Conservation (phyloP, 2,329 filamentous ascomycete species). For the Cladosporium oxysporum region DNA sequence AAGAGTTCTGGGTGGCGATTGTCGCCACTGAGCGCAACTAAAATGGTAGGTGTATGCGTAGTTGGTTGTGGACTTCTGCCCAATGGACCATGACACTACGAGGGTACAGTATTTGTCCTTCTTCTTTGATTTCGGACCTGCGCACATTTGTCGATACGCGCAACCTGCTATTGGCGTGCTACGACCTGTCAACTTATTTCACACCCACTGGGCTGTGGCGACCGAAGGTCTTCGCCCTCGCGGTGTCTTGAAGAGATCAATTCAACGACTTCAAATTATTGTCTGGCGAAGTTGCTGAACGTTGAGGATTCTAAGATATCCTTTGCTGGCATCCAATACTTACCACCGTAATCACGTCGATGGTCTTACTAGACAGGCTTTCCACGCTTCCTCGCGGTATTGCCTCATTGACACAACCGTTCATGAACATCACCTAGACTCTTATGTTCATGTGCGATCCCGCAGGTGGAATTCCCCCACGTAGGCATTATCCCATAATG, state of each 20-base stretch:
- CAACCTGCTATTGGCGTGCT: neutral
- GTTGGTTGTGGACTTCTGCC: neutral
- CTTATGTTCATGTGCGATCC: too few species aligned
- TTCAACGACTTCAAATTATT: neutral
- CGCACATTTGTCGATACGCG: neutral
- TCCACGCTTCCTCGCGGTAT: neutral
- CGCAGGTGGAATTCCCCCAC: neutral
- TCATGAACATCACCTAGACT: neutral
- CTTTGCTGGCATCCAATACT: neutral
- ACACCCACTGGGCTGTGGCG: neutral
- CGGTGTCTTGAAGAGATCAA: neutral
- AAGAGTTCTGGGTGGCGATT: neutral
- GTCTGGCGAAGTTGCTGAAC: neutral
- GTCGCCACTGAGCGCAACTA: neutral
- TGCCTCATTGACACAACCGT: neutral
- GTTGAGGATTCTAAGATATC: neutral
- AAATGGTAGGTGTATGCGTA: neutral
- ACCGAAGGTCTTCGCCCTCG: neutral
- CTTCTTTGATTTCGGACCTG: neutral
- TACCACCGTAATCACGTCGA: neutral
- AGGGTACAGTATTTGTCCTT: neutral
- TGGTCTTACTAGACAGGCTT: neutral
- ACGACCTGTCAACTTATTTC: neutral
- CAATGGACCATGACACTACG: neutral
- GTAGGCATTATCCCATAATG: neutral